These are phyloP conservation scores for Aspergillus candidus DNA, from an alignment of 2,329 filamentous ascomycete genomes.

Conservation along the genomic window DNA sequence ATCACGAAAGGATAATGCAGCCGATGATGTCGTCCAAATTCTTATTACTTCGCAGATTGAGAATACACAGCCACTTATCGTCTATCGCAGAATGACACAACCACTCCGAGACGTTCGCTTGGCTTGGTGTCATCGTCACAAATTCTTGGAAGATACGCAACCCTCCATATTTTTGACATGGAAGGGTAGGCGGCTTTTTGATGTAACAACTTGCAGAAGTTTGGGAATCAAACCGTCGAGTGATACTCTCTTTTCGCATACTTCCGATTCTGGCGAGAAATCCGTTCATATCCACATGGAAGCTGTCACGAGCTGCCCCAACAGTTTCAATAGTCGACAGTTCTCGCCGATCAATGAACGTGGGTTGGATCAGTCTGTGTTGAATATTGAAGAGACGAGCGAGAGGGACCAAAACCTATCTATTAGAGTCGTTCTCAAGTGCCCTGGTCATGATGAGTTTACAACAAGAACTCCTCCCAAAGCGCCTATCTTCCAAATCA, in stretches of 20 bases:
- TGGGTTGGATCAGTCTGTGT: not conserved
- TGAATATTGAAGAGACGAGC: not conserved
- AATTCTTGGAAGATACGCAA: conserved; percentile 44
- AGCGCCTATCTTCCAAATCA: conserved; percentile 58
- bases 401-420: conserved; percentile 22
- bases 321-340: conserved; percentile 2
- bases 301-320: conserved; percentile 62
- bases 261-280: conserved; percentile 36
- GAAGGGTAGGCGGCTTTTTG: conserved; percentile 65
- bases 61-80: conserved; percentile 54
- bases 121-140: conserved; percentile 63
- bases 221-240: conserved; percentile 54
- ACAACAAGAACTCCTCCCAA: conserved; percentile 40
- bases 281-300: conserved; percentile 63
- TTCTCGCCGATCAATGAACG: conserved; percentile 1
- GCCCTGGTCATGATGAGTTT: conserved; percentile 46
- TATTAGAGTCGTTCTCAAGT: conserved; percentile 47
- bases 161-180: conserved; percentile 69
- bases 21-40: conserved; percentile 53
- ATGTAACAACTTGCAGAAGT: conserved; percentile 65
- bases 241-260: conserved; percentile 14
- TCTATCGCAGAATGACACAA: conserved; percentile 62
- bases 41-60: conserved; percentile 63
- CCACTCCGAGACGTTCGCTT: conserved; percentile 60
- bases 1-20: not conserved